Conservation (phyloP, 805 yeast species). For the Cyberlindnera subsufficiens region DNA sequence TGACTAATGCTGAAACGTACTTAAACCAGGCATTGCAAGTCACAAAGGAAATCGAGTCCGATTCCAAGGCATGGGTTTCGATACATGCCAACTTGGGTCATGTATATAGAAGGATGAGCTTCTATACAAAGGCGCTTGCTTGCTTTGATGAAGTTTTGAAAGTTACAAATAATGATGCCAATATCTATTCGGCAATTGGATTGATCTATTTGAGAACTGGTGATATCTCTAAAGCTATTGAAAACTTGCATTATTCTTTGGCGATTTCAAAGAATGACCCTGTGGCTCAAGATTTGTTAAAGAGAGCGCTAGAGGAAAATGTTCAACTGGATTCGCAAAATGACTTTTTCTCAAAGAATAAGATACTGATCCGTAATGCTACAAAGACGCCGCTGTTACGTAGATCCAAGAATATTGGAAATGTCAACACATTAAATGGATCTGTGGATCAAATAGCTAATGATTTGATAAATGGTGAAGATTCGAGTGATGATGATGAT, state of each 20-base stretch:
- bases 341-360: constrained; percentile 26
- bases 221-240: constrained; percentile 60
- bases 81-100: constrained; percentile 86
- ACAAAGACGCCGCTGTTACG: constrained; percentile 23
- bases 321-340: constrained; percentile 1
- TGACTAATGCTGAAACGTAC: constrained; percentile 61
- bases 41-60: constrained; percentile 64
- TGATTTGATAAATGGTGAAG: constrained; percentile 25
- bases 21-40: constrained; percentile 67
- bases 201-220: constrained; percentile 71
- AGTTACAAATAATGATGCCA: constrained; percentile 64
- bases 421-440: constrained; percentile 11
- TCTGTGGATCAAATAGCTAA: constrained; percentile 22
- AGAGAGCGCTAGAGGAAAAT: constrained; percentile 70
- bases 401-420: constrained; percentile 10
- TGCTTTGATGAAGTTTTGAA: constrained; percentile 75
- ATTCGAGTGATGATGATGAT: constrained; percentile 40
- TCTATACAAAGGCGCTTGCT: constrained; percentile 58
- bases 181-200: constrained; percentile 79
- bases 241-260: constrained; percentile 72
- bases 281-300: constrained; percentile 74
- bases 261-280: constrained; percentile 77
- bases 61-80: constrained; percentile 78
- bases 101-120: constrained; percentile 66
- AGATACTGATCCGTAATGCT: constrained; percentile 15